phyloP scores from a whole-genome alignment of 306 rosid genomes.

The Lablab purpureus region DNA sequence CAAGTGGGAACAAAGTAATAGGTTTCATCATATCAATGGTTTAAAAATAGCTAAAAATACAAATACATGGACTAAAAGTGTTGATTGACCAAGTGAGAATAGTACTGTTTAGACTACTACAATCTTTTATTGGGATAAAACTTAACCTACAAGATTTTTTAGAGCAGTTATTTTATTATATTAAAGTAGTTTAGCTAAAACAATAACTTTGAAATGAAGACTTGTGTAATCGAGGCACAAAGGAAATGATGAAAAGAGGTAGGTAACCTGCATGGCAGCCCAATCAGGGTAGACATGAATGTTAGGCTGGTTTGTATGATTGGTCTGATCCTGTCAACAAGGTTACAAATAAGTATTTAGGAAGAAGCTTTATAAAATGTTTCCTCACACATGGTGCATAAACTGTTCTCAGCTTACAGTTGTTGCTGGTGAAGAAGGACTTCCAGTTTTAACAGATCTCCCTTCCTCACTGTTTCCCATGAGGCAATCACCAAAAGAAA shows the following conservation, averaged over 20 bases:
- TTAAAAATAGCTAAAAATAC: not conserved
- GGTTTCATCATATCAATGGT: slow-evolving; percentile 11
- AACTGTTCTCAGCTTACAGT: slow-evolving; percentile 60
- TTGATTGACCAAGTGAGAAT: not conserved
- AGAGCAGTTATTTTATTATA: slow-evolving; percentile 14
- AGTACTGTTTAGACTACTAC: not conserved
- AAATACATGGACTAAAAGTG: not conserved
- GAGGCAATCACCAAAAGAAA: slow-evolving; percentile 45
- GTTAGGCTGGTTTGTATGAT: slow-evolving; percentile 60
- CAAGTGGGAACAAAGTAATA: slow-evolving; percentile 27
- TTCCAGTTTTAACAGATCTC: slow-evolving; percentile 69
- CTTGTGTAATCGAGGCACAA: slow-evolving; percentile 1
- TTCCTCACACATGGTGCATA: slow-evolving; percentile 7
- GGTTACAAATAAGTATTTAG: slow-evolving; percentile 20
- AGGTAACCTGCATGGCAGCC: slow-evolving; percentile 95
- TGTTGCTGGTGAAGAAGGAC: slow-evolving; percentile 69
- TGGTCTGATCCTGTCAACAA: slow-evolving; percentile 68
- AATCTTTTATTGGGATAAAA: not conserved
- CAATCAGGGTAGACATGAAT: slow-evolving; percentile 88
- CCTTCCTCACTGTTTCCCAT: slow-evolving; percentile 89
- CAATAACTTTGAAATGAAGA: slow-evolving; percentile 2
- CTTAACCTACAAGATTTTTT: slow-evolving; percentile 4
- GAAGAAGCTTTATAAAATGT: slow-evolving; percentile 13
- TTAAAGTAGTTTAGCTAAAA: not conserved
- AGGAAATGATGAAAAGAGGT: slow-evolving; percentile 28